Evolutionary conservation across 148 eudicot genomes (phyloP).

Genomic region (Diospyros kaki): DNA sequence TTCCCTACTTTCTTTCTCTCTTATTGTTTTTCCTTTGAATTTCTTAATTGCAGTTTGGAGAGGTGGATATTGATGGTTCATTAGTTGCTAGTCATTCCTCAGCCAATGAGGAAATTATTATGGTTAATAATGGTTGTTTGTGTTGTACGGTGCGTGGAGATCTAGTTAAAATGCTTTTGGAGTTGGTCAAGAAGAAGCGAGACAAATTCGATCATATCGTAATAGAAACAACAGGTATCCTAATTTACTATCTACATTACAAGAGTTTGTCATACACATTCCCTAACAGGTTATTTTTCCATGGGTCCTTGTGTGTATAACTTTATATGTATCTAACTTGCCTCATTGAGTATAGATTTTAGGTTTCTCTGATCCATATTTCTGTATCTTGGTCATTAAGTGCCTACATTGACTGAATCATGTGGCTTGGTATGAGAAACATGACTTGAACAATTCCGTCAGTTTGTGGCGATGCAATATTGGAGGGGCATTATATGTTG

Average conservation of each 20-base stretch:
- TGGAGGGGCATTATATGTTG: not conserved
- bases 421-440: not conserved
- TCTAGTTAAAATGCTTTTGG: slow-evolving; percentile 78
- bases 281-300: not conserved
- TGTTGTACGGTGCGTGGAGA: slow-evolving; percentile 97
- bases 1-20: not conserved
- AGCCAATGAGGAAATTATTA: slow-evolving; percentile 81
- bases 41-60: slow-evolving; percentile 68
- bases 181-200: slow-evolving; percentile 69
- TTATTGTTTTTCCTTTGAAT: not conserved
- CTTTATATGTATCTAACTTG: not conserved
- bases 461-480: no score
- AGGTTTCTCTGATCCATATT: not conserved
- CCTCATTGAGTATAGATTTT: not conserved
- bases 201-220: slow-evolving; percentile 92
- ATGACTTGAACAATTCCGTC: not conserved
- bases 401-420: not conserved
- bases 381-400: not conserved
- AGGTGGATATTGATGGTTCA: slow-evolving; percentile 93
- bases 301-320: not conserved
- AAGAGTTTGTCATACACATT: not conserved
- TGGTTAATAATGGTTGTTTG: slow-evolving; percentile 94
- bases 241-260: not conserved
- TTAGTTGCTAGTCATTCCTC: slow-evolving; percentile 92
- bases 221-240: slow-evolving; percentile 88